These are phyloP conservation scores for Pholiota conissans DNA, from an alignment of 768 basidiomycete genomes.

Conservation along the genomic window DNA sequence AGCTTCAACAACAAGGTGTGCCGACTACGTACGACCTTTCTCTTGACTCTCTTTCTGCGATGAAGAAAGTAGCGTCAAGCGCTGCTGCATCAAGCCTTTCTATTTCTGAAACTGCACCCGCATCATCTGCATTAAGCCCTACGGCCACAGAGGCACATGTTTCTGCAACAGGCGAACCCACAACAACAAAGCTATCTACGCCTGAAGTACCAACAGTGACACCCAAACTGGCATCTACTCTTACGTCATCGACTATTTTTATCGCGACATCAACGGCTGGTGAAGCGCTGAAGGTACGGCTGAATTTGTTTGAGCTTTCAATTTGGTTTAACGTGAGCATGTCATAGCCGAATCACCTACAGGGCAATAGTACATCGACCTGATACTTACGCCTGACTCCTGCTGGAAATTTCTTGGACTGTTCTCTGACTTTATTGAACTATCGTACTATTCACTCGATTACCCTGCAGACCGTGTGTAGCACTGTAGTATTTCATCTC, in stretches of 20 bases:
- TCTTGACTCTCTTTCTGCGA: slow-evolving; percentile 16
- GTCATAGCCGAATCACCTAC: background rate
- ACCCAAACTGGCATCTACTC: too few relatives aligned
- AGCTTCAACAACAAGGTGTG: slow-evolving; percentile 53
- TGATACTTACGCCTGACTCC: background rate
- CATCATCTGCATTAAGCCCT: background rate
- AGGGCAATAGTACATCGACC: background rate
- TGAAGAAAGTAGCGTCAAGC: slow-evolving; percentile 15
- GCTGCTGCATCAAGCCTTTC: slow-evolving; percentile 1
- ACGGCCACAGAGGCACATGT: background rate
- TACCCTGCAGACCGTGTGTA: background rate
- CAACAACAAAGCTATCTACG: background rate
- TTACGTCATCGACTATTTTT: background rate
- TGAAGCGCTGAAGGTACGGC: background rate
- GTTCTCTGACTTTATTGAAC: background rate
- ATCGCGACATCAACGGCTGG: background rate
- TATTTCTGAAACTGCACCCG: background rate
- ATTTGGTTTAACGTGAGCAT: background rate
- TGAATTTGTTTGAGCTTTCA: background rate
- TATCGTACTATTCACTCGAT: background rate
- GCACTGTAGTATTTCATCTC: background rate
- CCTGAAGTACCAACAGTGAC: background rate
- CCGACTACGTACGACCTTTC: slow-evolving; percentile 48
- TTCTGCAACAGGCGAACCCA: background rate
- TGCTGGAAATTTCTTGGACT: background rate